Evolutionary conservation across 83 land plant species (phyloP), one percentile per base, ranked within the genome.

Genomic region (Larix sibirica): DNA sequence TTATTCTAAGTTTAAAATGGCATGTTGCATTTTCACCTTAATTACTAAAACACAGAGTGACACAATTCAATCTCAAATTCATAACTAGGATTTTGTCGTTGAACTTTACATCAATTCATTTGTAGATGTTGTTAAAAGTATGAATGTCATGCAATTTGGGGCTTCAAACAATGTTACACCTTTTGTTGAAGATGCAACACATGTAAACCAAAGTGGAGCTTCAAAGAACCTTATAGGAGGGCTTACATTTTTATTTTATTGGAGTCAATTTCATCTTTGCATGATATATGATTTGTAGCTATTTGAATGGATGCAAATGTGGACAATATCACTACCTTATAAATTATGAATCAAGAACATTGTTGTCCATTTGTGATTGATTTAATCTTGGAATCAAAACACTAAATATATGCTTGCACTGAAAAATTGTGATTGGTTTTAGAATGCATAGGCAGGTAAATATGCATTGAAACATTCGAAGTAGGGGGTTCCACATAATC

Each of bases 91-190:
- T 58, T 14, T 56, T 26, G 62, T 60, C 21, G 26, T 14, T 8
- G 62, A 78, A 28, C 17, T 54, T 78, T 59, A 40, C 26, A n/a
- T 24, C 7, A 40, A 6, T 78, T 78, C 80, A 59, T 56, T 78
- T 78, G 31, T 31, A 58, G 38, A 78, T 56, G 80, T 78, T 78
- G 58, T 58, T 59, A 62, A 78, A 78, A 58, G 62, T 26, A 24
- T 36, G 24, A 31, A 56, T 14, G 6, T 10, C 14, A 24, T 54
- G 40, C 62, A 56, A 14, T 13, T 60, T 17, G 4, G 33, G 8
- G 26, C 56, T 73, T 44, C 4, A 44, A 50, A 73, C 54, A 26
- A 73, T 73, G 54, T 50, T n/a, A 40, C 26, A 33, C n/a, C 74
- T 36, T 20, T 40, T 6, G 20, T 40, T 73, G 56, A 71, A 71